Evolutionary conservation across 805 yeast species (phyloP).

Genomic region (Ogataea kodamae): DNA sequence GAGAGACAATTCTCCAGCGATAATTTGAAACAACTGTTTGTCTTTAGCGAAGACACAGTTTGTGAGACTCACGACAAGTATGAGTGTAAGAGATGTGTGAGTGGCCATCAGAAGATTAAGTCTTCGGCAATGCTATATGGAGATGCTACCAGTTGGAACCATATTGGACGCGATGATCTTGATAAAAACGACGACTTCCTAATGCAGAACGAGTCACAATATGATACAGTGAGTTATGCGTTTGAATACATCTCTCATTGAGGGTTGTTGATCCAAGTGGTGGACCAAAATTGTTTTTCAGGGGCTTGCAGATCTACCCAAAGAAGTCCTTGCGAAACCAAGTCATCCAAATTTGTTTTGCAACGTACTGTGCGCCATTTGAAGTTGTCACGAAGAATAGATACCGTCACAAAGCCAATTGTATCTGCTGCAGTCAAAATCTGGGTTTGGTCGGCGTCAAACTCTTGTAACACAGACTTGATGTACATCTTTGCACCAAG

Average conservation of each 20-base stretch:
- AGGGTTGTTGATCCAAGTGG: conserved; percentile 55
- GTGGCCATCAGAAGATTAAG: conserved; percentile 56
- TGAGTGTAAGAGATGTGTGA: conserved; percentile 76
- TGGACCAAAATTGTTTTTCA: conserved; percentile 64
- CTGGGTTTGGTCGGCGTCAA: conserved; percentile 63
- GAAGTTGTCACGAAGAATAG: conserved; percentile 67
- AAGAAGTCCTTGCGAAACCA: conserved; percentile 76
- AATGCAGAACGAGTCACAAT: conserved; percentile 66
- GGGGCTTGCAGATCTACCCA: conserved; percentile 72
- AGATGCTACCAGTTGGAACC: conserved; percentile 98
- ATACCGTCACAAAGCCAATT: conserved; percentile 67
- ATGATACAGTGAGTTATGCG: conserved; percentile 73
- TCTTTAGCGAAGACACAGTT: conserved; percentile 58
- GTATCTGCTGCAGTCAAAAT: conserved; percentile 75
- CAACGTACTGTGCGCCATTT: conserved; percentile 69
- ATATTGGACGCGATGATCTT: conserved; percentile 62
- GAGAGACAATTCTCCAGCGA: conserved; percentile 88
- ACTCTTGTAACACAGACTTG: conserved; percentile 59
- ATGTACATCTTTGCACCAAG: conserved; percentile 58
- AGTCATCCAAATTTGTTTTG: conserved; percentile 62
- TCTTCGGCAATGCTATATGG: conserved; percentile 93
- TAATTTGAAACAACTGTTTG: conserved; percentile 69
- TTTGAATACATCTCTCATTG: conserved; percentile 91
- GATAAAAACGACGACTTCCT: conserved; percentile 70
- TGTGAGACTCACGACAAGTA: conserved; percentile 94